Conservation (phyloP, 2,329 filamentous ascomycete species). For the Lasiodiplodia hormozganensis region DNA sequence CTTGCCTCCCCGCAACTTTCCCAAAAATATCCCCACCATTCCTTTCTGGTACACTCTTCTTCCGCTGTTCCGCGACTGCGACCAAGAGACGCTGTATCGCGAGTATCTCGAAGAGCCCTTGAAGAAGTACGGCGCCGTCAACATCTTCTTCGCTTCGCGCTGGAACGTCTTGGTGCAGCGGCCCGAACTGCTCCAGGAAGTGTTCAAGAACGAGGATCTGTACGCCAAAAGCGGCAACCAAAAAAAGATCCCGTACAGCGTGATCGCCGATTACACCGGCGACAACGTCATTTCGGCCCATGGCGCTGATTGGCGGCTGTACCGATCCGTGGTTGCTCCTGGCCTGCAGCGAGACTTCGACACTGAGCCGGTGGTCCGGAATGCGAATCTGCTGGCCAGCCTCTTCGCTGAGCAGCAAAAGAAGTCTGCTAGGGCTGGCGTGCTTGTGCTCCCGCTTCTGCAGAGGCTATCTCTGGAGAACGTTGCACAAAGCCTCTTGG, state of each 20-base stretch:
- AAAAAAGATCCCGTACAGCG: constrained; percentile 42
- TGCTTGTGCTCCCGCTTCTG: constrained; percentile 42
- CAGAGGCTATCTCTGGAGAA: constrained; percentile 50
- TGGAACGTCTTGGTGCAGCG: constrained; percentile 58
- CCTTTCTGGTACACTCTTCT: constrained; percentile 55
- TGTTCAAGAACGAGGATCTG: constrained; percentile 42
- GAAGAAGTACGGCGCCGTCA: constrained; percentile 53
- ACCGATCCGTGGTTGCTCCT: constrained; percentile 40
- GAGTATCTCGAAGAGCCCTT: constrained; percentile 50
- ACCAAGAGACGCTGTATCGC: constrained; percentile 52
- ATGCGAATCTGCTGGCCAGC: constrained; percentile 35
- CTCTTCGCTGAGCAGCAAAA: constrained; percentile 42
- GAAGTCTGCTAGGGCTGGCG: constrained; percentile 31
- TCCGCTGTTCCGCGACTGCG: constrained; percentile 51
- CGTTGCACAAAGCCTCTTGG: constrained; percentile 43
- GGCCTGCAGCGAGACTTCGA: constrained; percentile 38
- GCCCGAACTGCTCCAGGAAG: constrained; percentile 52
- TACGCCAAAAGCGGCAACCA: constrained; percentile 43
- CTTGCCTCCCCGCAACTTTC: constrained; percentile 30
- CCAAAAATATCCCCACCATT: constrained; percentile 50
- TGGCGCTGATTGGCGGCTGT: constrained; percentile 43
- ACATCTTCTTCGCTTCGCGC: constrained; percentile 57
- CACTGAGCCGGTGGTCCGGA: constrained; percentile 34
- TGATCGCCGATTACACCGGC: constrained; percentile 41
- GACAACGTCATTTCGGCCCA: constrained; percentile 45